Conservation (phyloP, 805 yeast species). For the Hanseniaspora lachancei region DNA sequence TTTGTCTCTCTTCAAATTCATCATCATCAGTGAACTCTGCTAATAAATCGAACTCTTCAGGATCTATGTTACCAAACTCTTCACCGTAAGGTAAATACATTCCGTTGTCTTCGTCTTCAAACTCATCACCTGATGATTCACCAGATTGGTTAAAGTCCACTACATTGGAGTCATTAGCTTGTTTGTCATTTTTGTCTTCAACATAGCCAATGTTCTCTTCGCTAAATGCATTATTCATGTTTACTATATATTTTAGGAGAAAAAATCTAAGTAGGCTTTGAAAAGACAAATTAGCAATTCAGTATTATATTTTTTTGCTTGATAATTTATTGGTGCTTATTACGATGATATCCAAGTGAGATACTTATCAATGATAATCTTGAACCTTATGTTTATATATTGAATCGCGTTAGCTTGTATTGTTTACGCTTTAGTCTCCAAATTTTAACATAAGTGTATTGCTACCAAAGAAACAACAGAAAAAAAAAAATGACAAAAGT, state of each 20-base stretch:
- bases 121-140: conserved; percentile 10
- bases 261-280: no score
- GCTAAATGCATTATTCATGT: not conserved
- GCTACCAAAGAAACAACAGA: no score
- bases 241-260: not conserved
- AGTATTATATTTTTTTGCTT: no score
- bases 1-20: conserved; percentile 16
- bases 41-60: conserved; percentile 29
- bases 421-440: no score
- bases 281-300: no score
- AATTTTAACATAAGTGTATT: no score
- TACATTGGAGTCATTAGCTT: conserved; percentile 24
- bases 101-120: not conserved
- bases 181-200: conserved; percentile 20
- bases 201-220: not conserved
- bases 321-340: no score
- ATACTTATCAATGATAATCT: no score
- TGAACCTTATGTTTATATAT: no score
- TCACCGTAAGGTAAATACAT: conserved; percentile 10
- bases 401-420: no score
- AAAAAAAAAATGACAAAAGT: no score
- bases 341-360: no score
- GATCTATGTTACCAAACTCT: conserved; percentile 13
- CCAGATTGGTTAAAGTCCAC: conserved; percentile 22
- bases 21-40: conserved; percentile 26